phyloP scores from a whole-genome alignment of 495 filamentous ascomycete genomes.

The Talaromyces proteolyticus region DNA sequence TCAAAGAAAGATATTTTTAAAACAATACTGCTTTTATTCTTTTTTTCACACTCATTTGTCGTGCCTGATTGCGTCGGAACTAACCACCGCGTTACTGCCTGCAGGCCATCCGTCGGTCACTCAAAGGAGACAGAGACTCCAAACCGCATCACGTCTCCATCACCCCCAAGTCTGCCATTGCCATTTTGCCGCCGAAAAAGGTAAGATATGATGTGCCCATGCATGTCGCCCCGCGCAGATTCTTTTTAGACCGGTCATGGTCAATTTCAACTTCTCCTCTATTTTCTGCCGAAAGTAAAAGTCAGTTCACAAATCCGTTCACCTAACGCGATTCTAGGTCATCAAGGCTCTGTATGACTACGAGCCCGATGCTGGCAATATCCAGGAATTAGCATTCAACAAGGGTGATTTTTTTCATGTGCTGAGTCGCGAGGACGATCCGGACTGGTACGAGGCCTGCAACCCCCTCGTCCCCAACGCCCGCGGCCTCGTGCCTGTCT shows the following conservation, averaged over 20 bases:
- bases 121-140: constrained; percentile 77
- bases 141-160: constrained; percentile 80
- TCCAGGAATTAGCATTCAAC: constrained; percentile 80
- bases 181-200: constrained; percentile 95
- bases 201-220: constrained; percentile 46
- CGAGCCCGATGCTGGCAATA: constrained; percentile 55
- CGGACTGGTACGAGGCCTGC: constrained; percentile 97
- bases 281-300: no score
- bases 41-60: not conserved
- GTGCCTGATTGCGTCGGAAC: constrained; percentile 7
- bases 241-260: not conserved
- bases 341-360: constrained; percentile 97
- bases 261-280: constrained; percentile 7
- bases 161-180: constrained; percentile 86
- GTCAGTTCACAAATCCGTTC: no score
- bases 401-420: constrained; percentile 98
- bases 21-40: constrained; percentile 1
- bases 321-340: constrained; percentile 54
- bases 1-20: not conserved
- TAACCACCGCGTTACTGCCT: not conserved
- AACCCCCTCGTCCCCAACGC: constrained; percentile 87
- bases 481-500: constrained; percentile 85
- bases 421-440: constrained; percentile 90
- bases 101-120: constrained; percentile 75
- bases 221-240: constrained; percentile 10